phyloP scores from a whole-genome alignment of 1,284 basidiomycete species.

The Coniophora puteana region DNA sequence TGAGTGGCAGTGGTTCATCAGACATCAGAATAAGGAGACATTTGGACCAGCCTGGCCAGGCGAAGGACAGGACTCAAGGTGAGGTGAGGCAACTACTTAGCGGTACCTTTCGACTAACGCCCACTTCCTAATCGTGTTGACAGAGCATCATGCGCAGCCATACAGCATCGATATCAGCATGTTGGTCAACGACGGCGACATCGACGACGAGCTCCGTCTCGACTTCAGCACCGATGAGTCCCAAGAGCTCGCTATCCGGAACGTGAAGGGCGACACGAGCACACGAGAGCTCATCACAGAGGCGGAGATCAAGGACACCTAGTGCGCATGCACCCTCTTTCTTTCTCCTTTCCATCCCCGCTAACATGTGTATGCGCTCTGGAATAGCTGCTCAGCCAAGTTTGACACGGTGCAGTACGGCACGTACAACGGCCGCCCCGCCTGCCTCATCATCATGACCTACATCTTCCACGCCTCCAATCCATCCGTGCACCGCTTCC shows the following conservation, averaged over 20 bases:
- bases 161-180: no score
- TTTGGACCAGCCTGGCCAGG: no score
- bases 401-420: conserved; percentile 1
- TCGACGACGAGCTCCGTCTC: not conserved
- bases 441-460: not conserved
- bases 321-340: not conserved
- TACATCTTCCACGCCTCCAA: conserved; percentile 1
- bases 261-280: not conserved
- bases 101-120: no score
- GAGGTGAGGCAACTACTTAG: no score
- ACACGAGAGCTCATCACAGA: not conserved
- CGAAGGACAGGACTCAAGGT: no score
- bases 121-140: no score
- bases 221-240: not conserved
- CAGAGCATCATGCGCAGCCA: no score
- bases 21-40: no score
- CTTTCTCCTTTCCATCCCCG: not conserved
- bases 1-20: no score
- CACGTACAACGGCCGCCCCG: not conserved
- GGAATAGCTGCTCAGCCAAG: not conserved
- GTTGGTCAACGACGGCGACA: not conserved
- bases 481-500: not conserved
- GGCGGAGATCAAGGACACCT: not conserved
- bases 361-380: not conserved
- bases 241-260: not conserved